Base-by-base conservation (phyloP, 2,329 filamentous ascomycete species). In the Monosporascus cannonballus region DNA sequence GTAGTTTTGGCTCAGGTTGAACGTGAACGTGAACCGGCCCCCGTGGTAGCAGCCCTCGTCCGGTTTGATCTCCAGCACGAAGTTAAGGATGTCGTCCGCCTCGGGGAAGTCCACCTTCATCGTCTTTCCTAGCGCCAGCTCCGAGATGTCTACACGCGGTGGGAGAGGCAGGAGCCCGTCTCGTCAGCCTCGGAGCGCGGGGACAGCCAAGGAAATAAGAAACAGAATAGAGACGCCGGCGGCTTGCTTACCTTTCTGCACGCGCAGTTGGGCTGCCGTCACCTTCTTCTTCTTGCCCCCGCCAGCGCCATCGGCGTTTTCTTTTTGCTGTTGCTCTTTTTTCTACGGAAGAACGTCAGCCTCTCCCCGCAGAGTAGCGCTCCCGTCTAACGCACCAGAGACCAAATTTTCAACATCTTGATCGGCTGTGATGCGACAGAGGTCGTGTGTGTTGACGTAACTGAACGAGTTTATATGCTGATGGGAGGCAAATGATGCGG, bases 331-430 rank as follows among this genome's bases (percentile, higher is more conserved):
- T 79, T 96, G 90, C 79, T 96, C 89, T 75, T 96, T 94, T 77
- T 96, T 92, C 86, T 96, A 73, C 66, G 73, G 69, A 66, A 71
- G 24, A 39, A 27, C 39, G 45, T 61, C 37, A 66, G 66, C 54
- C 55, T 51, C 44, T 25, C 20, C 17, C 34, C 3, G n/a, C 11
- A 8, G 8, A 47, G 37, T 34, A 54, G 38, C 39, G 20, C 36
- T 44, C 47, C 30, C 11, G 11, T 14, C 30, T 48, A 45, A 45
- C 80, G 49, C 78, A 95, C 91, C 93, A 97, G 96, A 66, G 91
- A 96, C 94, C 93, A 97, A 79, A 97, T 96, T 78, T 97, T 97
- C 80, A 96, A 81, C 94, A 97, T 97, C 68, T 77, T 92, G 76
- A 60, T 34, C 64, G 59, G 55, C 54, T 49, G 47, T 51, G 46